phyloP scores from a whole-genome alignment of 352 stramenopile genomes.

The Globisporangium radiosum region DNA sequence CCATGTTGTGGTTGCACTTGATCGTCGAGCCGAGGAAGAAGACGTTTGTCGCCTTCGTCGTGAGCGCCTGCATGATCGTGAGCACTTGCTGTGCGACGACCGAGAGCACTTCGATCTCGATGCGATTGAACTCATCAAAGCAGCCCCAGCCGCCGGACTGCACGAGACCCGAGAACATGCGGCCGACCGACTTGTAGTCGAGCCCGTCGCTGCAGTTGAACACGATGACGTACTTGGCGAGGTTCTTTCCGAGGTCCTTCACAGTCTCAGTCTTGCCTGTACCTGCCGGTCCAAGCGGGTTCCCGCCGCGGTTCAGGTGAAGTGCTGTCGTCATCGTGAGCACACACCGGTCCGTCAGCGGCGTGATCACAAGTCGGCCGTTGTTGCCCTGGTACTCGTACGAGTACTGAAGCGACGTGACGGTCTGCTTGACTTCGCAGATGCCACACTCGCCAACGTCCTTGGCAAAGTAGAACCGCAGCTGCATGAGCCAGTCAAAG shows the following conservation, averaged over 20 bases:
- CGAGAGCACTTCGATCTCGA: constrained; percentile 93
- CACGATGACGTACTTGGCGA: constrained; percentile 93
- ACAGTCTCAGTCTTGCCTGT: constrained; percentile 94
- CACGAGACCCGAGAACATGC: constrained; percentile 91
- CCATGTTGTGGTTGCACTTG: constrained; percentile 84
- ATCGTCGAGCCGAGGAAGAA: constrained; percentile 86
- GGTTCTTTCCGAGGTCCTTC: constrained; percentile 91
- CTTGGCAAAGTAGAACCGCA: constrained; percentile 86
- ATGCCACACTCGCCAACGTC: constrained; percentile 73
- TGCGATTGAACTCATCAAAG: constrained; percentile 96
- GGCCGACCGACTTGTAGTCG: constrained; percentile 91
- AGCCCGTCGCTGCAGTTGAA: constrained; percentile 94
- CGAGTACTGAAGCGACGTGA: constrained; percentile 80
- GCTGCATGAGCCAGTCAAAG: constrained; percentile 89
- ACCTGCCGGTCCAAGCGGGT: constrained; percentile 87
- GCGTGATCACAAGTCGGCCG: constrained; percentile 89
- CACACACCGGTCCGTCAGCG: constrained; percentile 90
- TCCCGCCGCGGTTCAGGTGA: constrained; percentile 88
- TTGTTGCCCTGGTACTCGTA: constrained; percentile 88
- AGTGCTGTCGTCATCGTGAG: constrained; percentile 92
- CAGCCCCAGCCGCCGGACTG: constrained; percentile 92
- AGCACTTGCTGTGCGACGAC: constrained; percentile 91
- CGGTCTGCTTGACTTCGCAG: constrained; percentile 84
- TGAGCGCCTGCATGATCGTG: constrained; percentile 86
- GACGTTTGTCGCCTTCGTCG: constrained; percentile 59